Conservation (phyloP, 2,329 filamentous ascomycete species). For the Keithomyces neogunnii region DNA sequence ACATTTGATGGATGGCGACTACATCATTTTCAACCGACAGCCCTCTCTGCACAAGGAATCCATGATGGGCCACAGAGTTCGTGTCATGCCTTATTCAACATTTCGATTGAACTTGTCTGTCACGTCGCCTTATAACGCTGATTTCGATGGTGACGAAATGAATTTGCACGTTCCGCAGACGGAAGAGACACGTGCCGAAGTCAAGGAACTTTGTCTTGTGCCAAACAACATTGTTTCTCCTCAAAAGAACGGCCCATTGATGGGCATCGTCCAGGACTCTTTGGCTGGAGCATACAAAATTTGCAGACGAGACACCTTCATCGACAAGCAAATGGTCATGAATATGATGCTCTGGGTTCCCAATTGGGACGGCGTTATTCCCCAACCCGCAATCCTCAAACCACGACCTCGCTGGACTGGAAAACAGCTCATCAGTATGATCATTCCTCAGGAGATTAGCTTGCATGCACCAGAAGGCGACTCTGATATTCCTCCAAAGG, state of each 20-base stretch:
- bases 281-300: conserved; percentile 96
- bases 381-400: conserved; percentile 87
- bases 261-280: conserved; percentile 99
- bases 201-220: conserved; percentile 94
- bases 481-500: conserved; percentile 55
- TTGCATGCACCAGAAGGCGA: conserved; percentile 58
- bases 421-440: conserved; percentile 94
- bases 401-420: conserved; percentile 92
- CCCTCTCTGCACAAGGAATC: conserved; percentile 98
- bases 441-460: conserved; percentile 81
- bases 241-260: conserved; percentile 90
- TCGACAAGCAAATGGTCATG: conserved; percentile 88
- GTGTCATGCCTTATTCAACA: conserved; percentile 98
- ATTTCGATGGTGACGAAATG: conserved; percentile 99
- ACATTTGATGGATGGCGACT: conserved; percentile 91
- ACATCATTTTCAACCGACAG: conserved; percentile 99
- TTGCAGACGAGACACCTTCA: conserved; percentile 82
- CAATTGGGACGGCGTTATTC: conserved; percentile 92
- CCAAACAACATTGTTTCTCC: conserved; percentile 97
- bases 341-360: conserved; percentile 97
- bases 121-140: conserved; percentile 97
- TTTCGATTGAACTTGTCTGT: conserved; percentile 97
- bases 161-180: conserved; percentile 98
- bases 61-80: conserved; percentile 98
- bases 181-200: conserved; percentile 91